phyloP scores from a whole-genome alignment of 2,329 filamentous ascomycete species.

The Seiridium unicorne region DNA sequence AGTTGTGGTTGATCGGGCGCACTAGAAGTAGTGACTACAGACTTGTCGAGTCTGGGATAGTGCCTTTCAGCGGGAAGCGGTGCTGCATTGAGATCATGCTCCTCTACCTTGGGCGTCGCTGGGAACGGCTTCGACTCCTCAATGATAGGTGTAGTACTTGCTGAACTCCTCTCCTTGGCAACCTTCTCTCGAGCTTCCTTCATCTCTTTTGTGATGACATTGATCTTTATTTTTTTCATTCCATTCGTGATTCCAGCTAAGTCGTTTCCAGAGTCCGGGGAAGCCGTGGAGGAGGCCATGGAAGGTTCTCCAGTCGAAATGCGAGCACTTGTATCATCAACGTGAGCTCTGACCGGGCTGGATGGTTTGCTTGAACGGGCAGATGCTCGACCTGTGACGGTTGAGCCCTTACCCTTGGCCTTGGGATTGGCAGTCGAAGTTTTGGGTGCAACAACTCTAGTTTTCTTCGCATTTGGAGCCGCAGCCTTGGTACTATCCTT shows the following conservation, averaged over 20 bases:
- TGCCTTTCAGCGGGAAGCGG: constrained; percentile 8
- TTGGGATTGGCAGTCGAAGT: constrained; percentile 4
- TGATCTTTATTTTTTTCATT: constrained; percentile 64
- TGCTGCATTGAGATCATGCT: neutral
- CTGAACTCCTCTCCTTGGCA: constrained; percentile 16
- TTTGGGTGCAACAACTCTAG: constrained; percentile 15
- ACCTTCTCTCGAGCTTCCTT: constrained; percentile 49
- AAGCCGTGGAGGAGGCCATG: neutral
- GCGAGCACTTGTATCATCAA: neutral
- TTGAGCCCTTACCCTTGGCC: constrained; percentile 7
- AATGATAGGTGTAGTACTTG: neutral
- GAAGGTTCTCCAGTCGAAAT: neutral
- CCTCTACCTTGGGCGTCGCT: neutral
- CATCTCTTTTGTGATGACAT: constrained; percentile 57
- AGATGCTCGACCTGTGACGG: constrained; percentile 6
- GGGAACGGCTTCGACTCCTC: neutral
- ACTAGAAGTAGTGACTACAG: neutral
- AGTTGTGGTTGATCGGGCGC: too few relatives aligned
- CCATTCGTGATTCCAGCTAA: constrained; percentile 55
- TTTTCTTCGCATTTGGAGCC: constrained; percentile 36
- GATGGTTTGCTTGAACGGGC: neutral
- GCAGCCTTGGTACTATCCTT: constrained; percentile 34
- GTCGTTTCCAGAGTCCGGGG: constrained; percentile 31
- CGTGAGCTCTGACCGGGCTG: neutral
- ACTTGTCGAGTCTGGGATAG: too few relatives aligned